These are phyloP conservation scores for Bacterosira constricta DNA, from an alignment of 108 stramenopile species.

Conservation along the genomic window DNA sequence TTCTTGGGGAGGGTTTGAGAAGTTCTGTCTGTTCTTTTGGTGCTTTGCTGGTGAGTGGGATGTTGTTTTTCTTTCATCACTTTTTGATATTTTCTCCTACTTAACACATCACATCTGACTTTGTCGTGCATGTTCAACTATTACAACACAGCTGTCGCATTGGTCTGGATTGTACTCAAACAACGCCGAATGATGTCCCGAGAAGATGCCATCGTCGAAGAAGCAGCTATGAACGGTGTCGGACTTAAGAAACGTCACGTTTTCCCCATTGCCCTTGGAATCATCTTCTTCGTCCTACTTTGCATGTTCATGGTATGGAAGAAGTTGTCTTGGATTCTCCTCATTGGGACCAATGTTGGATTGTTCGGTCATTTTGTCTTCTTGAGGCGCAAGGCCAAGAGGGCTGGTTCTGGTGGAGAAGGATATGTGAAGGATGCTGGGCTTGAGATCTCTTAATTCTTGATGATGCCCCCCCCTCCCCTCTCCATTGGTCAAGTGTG, in stretches of 20 bases:
- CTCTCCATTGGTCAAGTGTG: not conserved
- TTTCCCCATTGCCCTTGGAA: constrained; percentile 42
- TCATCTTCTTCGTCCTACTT: constrained; percentile 40
- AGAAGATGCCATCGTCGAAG: constrained; percentile 52
- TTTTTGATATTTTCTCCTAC: not conserved
- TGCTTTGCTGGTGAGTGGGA: constrained; percentile 26
- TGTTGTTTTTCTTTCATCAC: not conserved
- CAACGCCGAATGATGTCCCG: constrained; percentile 50
- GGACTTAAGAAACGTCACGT: constrained; percentile 51
- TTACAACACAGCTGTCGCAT: constrained; percentile 19
- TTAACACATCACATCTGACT: not conserved
- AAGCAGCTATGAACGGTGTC: constrained; percentile 48
- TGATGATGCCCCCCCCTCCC: not conserved
- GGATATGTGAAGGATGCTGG: constrained; percentile 49
- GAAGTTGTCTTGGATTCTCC: constrained; percentile 40
- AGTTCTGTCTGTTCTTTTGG: constrained; percentile 51
- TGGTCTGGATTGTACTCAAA: constrained; percentile 47
- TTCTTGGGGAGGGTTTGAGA: constrained; percentile 43
- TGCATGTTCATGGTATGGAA: constrained; percentile 52
- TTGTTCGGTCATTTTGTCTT: constrained; percentile 45
- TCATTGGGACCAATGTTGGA: constrained; percentile 42
- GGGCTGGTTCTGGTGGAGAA: constrained; percentile 14
- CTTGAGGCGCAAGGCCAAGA: constrained; percentile 50
- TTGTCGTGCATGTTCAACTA: not conserved
- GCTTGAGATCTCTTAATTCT: constrained; percentile 32